Evolutionary conservation across 2,329 filamentous ascomycete genomes (phyloP).

Genomic region (Colletotrichum tamarilloi): DNA sequence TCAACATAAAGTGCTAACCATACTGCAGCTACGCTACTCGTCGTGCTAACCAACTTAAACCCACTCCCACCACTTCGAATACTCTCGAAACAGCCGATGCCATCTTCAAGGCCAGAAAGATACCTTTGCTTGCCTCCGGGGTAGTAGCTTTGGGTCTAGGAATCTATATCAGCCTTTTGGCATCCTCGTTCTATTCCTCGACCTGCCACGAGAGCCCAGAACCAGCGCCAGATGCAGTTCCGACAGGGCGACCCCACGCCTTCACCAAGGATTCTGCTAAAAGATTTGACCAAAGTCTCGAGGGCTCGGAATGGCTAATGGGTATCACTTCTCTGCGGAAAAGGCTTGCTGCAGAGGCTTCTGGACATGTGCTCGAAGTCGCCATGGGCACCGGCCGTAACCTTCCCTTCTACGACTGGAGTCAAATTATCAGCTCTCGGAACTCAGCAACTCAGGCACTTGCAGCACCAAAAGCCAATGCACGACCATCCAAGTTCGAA

Average conservation of each 20-base stretch:
- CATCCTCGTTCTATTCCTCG: constrained; percentile 18
- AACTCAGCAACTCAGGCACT: not conserved
- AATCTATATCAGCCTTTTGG: constrained; percentile 30
- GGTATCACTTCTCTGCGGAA: constrained; percentile 64
- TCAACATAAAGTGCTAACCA: not conserved
- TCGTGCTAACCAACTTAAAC: not conserved
- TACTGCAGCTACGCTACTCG: not conserved
- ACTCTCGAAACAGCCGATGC: constrained; percentile 28
- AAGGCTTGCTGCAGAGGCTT: constrained; percentile 58
- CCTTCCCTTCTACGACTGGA: constrained; percentile 68
- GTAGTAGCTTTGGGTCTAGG: constrained; percentile 31
- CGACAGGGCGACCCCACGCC: constrained; percentile 61
- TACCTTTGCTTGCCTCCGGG: constrained; percentile 28
- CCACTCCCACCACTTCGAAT: not conserved
- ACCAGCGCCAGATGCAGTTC: constrained; percentile 47
- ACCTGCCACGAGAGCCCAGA: not conserved
- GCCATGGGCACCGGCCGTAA: constrained; percentile 73
- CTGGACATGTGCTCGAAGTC: constrained; percentile 70
- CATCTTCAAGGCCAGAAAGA: constrained; percentile 31
- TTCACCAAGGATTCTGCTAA: constrained; percentile 59
- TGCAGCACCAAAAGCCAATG: not conserved
- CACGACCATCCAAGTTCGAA: not conserved
- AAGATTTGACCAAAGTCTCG: constrained; percentile 69
- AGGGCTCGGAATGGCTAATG: constrained; percentile 67
- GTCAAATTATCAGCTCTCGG: not conserved